Conservation (phyloP, 352 stramenopile species). For the Globisporangium polare region DNA sequence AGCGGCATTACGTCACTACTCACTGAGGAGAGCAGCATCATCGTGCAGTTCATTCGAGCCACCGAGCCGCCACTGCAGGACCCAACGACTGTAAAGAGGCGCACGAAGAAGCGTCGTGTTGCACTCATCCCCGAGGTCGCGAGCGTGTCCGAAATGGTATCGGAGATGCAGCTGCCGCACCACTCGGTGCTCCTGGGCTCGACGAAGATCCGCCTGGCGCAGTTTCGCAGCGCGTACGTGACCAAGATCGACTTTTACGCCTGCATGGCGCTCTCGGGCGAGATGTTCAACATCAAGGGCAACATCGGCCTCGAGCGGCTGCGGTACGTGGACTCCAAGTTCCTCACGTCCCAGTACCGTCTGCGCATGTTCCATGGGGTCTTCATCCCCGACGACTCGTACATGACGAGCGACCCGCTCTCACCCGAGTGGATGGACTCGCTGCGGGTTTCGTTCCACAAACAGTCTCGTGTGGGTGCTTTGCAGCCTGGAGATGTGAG, state of each 20-base stretch:
- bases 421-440: conserved; percentile 82
- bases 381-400: conserved; percentile 67
- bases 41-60: conserved; percentile 70
- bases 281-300: conserved; percentile 84
- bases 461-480: conserved; percentile 14
- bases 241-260: conserved; percentile 85
- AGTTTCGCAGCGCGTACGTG: conserved; percentile 80
- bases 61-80: conserved; percentile 73
- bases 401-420: conserved; percentile 55
- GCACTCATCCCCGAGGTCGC: conserved; percentile 29
- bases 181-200: conserved; percentile 60
- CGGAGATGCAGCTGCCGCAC: conserved; percentile 27
- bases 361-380: conserved; percentile 66
- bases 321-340: conserved; percentile 66
- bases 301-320: conserved; percentile 77
- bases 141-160: conserved; percentile 32
- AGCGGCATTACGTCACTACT: conserved; percentile 62
- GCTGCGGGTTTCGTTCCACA: conserved; percentile 36
- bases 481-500: not conserved
- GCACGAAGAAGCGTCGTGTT: conserved; percentile 31
- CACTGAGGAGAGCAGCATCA: conserved; percentile 68
- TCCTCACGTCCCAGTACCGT: conserved; percentile 57
- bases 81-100: conserved; percentile 20
- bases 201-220: conserved; percentile 72
- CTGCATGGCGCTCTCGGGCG: conserved; percentile 70